Evolutionary conservation across 495 filamentous ascomycete species (phyloP).

Genomic region (Hypoxylon trugodes): DNA sequence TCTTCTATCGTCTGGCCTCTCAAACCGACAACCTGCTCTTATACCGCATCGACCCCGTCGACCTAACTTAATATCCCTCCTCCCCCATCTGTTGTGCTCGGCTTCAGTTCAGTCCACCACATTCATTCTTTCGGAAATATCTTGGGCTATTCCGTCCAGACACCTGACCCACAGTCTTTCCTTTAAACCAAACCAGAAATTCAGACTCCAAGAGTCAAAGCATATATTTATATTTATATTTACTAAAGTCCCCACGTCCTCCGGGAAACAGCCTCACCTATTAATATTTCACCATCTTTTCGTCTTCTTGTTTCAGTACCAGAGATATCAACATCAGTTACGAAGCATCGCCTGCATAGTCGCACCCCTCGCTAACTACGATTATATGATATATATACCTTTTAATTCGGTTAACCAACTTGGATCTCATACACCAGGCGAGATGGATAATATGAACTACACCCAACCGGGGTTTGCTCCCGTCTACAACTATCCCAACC

Average conservation of each 20-base stretch:
- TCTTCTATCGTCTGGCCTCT: conserved; percentile 25
- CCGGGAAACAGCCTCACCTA: conserved; percentile 7
- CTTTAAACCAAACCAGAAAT: conserved; percentile 41
- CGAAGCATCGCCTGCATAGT: background rate
- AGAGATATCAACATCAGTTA: background rate
- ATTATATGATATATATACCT: too few species aligned
- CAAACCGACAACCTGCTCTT: conserved; percentile 40
- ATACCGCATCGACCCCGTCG: conserved; percentile 40
- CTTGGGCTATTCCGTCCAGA: conserved; percentile 33
- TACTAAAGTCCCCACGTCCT: background rate
- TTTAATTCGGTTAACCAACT: too few species aligned
- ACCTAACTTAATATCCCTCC: conserved; percentile 17
- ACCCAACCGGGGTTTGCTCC: conserved; percentile 27
- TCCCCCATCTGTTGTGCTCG: conserved; percentile 31
- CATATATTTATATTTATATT: conserved; percentile 4
- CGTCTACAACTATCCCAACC: conserved; percentile 27
- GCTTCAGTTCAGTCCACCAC: conserved; percentile 35
- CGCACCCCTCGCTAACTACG: too few species aligned
- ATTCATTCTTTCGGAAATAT: conserved; percentile 41
- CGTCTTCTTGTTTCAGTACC: background rate
- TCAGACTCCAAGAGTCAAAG: background rate
- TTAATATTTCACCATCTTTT: too few species aligned
- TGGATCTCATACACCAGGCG: too few species aligned
- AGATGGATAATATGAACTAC: conserved; percentile 37
- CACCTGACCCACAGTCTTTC: conserved; percentile 57